phyloP scores from a whole-genome alignment of 1,284 basidiomycete genomes.

The Leccinum cinnamomeum region DNA sequence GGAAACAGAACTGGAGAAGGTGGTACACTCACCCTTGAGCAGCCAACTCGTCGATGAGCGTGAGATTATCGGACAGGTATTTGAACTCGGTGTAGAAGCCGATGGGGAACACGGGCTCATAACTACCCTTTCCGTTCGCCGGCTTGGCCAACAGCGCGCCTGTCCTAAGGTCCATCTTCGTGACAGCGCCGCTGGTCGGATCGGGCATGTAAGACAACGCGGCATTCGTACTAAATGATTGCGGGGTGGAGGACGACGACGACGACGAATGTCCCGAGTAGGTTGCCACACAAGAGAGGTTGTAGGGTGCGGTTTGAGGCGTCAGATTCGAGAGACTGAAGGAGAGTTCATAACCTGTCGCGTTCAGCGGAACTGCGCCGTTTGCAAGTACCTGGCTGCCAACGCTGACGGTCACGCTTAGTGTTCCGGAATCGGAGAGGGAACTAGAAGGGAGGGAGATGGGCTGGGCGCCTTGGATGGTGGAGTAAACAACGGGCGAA shows the following conservation, averaged over 20 bases:
- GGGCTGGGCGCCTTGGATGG: constrained; percentile 23
- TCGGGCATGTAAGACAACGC: constrained; percentile 60
- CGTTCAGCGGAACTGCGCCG: constrained; percentile 30
- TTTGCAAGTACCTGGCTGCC: constrained; percentile 23
- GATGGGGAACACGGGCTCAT: constrained; percentile 63
- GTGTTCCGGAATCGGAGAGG: constrained; percentile 22
- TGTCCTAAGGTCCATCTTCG: constrained; percentile 70
- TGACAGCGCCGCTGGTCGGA: constrained; percentile 49
- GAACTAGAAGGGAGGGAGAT: constrained; percentile 29
- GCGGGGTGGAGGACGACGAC: constrained; percentile 18
- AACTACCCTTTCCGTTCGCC: constrained; percentile 46
- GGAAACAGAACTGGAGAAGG: neutral
- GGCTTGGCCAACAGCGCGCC: constrained; percentile 64
- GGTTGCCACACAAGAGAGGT: constrained; percentile 29
- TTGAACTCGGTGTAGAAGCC: constrained; percentile 74
- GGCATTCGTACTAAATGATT: constrained; percentile 48
- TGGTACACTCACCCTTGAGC: constrained; percentile 53
- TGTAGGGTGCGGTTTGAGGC: constrained; percentile 29
- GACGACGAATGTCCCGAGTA: constrained; percentile 24
- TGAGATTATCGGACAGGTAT: constrained; percentile 58
- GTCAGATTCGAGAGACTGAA: constrained; percentile 24
- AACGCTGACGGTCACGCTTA: constrained; percentile 27
- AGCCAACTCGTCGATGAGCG: constrained; percentile 56
- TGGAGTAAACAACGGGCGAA: constrained; percentile 26
- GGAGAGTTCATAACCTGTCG: constrained; percentile 28